Percentiles rank a stretch among this genome's conserved stretches.
Evolutionary conservation across 345 rosid genomes (phyloP).

Genomic region (Hypericum perforatum): DNA sequence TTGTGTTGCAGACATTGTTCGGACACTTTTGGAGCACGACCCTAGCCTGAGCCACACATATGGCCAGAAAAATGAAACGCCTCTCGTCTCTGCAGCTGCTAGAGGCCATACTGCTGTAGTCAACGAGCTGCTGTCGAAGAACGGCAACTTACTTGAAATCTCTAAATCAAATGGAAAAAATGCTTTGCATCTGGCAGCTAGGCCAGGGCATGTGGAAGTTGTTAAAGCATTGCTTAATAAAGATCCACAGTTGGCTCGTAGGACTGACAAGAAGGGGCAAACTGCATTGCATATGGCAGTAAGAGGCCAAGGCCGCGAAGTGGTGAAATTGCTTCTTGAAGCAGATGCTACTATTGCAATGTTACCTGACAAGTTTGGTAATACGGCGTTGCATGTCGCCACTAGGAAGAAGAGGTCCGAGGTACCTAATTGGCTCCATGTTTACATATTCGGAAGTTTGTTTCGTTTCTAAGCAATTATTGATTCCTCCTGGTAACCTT

Average conservation of each 20-base stretch:
- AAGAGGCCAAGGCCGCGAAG: slow-evolving; percentile 87
- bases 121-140: no score
- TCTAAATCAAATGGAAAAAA: slow-evolving; percentile 81
- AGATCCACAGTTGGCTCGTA: slow-evolving; percentile 82
- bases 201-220: slow-evolving; percentile 78
- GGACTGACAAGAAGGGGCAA: slow-evolving; percentile 92
- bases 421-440: slow-evolving; percentile 34
- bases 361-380: slow-evolving; percentile 87
- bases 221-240: slow-evolving; percentile 59
- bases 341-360: slow-evolving; percentile 95
- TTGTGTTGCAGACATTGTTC: no score
- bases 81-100: no score
- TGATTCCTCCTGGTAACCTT: not conserved
- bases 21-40: no score
- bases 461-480: not conserved
- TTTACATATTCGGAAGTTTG: not conserved
- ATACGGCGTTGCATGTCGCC: slow-evolving; percentile 94
- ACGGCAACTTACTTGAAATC: slow-evolving; percentile 52
- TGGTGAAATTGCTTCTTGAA: slow-evolving; percentile 73
- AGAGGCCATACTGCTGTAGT: no score
- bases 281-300: slow-evolving; percentile 97
- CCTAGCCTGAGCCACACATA: no score
- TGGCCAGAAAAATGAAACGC: no score
- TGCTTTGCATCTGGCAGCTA: slow-evolving; percentile 82
- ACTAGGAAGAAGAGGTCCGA: slow-evolving; percentile 79